A percentile compares a stretch with the other conserved stretches of the same genome.
These are phyloP conservation scores for Phyllosticta citriasiana DNA, from an alignment of 2,329 filamentous ascomycete species.

Conservation along the genomic window DNA sequence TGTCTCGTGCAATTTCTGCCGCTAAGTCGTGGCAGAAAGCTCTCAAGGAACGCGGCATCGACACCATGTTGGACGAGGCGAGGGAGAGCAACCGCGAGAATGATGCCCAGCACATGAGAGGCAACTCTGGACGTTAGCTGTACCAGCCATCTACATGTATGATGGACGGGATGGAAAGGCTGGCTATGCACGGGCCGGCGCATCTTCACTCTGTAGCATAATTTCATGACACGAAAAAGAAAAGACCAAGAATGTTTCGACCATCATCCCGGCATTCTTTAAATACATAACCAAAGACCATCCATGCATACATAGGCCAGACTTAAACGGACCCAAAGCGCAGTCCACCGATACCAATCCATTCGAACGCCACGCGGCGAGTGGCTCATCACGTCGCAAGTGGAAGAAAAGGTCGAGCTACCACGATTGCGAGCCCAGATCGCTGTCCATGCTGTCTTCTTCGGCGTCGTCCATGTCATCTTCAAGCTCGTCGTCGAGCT, in stretches of 20 bases:
- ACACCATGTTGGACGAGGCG: conserved; percentile 85
- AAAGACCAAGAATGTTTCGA: no score
- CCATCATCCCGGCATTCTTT: no score
- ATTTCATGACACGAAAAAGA: no score
- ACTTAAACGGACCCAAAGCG: no score
- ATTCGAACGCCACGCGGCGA: no score
- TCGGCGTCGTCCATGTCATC: neutral
- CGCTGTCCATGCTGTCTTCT: neutral
- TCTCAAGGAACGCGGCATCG: conserved; percentile 80
- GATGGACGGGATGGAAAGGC: no score
- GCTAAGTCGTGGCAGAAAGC: conserved; percentile 50
- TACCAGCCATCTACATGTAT: neutral
- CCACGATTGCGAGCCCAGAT: neutral
- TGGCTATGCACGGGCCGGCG: neutral
- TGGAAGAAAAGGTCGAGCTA: no score
- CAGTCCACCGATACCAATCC: no score
- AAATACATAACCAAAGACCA: no score
- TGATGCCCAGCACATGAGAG: conserved; percentile 58
- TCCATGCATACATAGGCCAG: no score
- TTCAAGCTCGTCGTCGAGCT: neutral
- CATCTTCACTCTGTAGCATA: neutral
- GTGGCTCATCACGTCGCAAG: no score
- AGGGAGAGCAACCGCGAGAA: conserved; percentile 83
- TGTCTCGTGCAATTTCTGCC: neutral
- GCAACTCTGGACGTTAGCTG: conserved; percentile 25